Conservation (phyloP, 768 basidiomycete species). For the Paxillus ammoniavirescens region DNA sequence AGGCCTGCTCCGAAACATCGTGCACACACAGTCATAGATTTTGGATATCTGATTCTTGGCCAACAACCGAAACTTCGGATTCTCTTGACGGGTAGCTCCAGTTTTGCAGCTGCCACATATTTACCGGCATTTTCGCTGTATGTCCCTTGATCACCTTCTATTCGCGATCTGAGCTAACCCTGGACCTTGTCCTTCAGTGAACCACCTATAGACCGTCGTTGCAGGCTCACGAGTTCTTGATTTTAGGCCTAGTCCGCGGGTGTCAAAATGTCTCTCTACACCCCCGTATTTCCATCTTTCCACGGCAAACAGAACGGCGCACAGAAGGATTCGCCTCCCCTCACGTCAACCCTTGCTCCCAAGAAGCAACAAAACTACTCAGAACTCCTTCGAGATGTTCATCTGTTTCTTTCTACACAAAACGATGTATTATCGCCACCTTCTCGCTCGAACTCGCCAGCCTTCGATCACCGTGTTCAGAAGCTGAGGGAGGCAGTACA, state of each 20-base stretch:
- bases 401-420: conserved; percentile 32
- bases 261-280: conserved; percentile 32
- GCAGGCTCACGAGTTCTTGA: neutral
- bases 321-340: conserved; percentile 7
- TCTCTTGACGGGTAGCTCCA: neutral
- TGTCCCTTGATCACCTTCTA: neutral
- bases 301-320: conserved; percentile 3
- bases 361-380: conserved; percentile 18
- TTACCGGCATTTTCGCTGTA: neutral
- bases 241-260: neutral
- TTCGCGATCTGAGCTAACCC: neutral
- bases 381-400: conserved; percentile 30
- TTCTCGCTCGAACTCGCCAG: conserved; percentile 34
- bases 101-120: neutral
- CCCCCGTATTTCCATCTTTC: conserved; percentile 31
- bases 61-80: neutral
- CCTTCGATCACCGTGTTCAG: conserved; percentile 25
- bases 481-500: conserved; percentile 34
- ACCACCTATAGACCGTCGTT: neutral
- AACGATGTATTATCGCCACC: conserved; percentile 33
- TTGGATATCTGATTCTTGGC: neutral
- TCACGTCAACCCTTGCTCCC: neutral
- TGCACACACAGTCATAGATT: too few relatives aligned
- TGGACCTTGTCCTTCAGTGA: neutral
- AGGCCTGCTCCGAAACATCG: too few relatives aligned